These are phyloP conservation scores for Solanum pinnatisectum DNA, from an alignment of 257 asterid genomes.

Conservation along the genomic window DNA sequence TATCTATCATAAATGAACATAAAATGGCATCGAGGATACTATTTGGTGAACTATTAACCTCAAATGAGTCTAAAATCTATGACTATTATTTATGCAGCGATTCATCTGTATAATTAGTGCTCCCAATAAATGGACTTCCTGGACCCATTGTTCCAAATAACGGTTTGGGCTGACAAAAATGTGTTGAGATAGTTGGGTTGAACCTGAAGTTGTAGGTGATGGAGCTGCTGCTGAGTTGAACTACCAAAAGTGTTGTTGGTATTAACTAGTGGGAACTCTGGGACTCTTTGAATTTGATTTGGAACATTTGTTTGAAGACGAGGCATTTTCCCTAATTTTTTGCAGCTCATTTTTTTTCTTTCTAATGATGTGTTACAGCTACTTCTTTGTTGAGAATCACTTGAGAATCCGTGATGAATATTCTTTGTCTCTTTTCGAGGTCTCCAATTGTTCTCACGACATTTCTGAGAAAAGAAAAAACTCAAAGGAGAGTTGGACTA, in stretches of 20 bases:
- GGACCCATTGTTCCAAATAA: not conserved
- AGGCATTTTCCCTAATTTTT: not conserved
- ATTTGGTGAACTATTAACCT: too few species aligned
- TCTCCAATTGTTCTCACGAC: constrained; percentile 9
- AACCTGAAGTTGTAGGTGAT: not conserved
- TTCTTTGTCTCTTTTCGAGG: not conserved
- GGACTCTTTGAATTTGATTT: not conserved
- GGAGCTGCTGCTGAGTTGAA: not conserved
- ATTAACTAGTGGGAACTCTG: too few species aligned
- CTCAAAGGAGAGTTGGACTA: not conserved
- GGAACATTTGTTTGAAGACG: not conserved
- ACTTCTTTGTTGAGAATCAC: not conserved
- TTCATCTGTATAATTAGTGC: too few species aligned
- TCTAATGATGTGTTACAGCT: not conserved
- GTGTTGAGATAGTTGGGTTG: not conserved
- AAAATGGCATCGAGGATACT: too few species aligned
- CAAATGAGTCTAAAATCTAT: too few species aligned
- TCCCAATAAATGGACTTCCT: too few species aligned
- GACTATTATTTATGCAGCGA: not conserved
- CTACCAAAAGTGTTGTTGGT: not conserved
- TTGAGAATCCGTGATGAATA: not conserved
- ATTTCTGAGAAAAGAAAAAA: constrained; percentile 7
- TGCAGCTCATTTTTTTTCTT: not conserved
- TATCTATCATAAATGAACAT: too few species aligned
- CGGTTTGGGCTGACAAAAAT: not conserved